Evolutionary conservation across 1,284 basidiomycete genomes (phyloP), one percentile per base, ranked within the genome.

Genomic region (Cystobasidium slooffiae): DNA sequence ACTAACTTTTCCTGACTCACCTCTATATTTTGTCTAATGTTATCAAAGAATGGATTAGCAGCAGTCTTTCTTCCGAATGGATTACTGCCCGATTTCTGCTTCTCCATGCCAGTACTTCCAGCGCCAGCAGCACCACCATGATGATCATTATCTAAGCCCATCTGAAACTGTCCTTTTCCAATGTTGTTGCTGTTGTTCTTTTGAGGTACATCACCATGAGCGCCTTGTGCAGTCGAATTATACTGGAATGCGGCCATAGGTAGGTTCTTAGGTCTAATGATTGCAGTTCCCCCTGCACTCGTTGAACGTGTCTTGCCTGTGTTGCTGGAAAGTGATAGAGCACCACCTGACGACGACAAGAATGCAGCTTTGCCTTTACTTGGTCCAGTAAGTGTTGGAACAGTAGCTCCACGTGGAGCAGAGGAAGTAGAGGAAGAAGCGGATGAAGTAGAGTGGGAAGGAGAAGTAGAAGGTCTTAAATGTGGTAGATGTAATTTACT

Each of bases 1-100:
- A n/a, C n/a, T n/a, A n/a, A n/a, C n/a, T n/a, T n/a, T n/a, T n/a
- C n/a, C n/a, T n/a, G n/a, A n/a, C n/a, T 51, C 52, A 78, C 79
- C 84, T 99, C 96, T 18, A 90, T 83, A 80, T 98, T 97, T 83
- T 99, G 96, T 43, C 96, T 90, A 79, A 99, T 93, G 79, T 93
- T 91, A 83, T 99, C 94, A 78, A 94, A 84, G 79, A 84, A 84
- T 0, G 84, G 84, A 56, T 84, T 84, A 39, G 80, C 78, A n/a
- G 75, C 77, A 44, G 74, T 72, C 22, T 75, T 72, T 39, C 41
- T 46, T 18, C 53, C 55, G 20, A 46, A 66, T n/a, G 61, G 61
- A 8, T 14, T 31, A 9, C 37, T 24, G 5, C 43, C 46, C 10
- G 61, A 63, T 63, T 49, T 49, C 14, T 41, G 22, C 20, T 59